Conservation (phyloP, 2,329 filamentous ascomycete genomes). For the Dissoconium aciculare region DNA sequence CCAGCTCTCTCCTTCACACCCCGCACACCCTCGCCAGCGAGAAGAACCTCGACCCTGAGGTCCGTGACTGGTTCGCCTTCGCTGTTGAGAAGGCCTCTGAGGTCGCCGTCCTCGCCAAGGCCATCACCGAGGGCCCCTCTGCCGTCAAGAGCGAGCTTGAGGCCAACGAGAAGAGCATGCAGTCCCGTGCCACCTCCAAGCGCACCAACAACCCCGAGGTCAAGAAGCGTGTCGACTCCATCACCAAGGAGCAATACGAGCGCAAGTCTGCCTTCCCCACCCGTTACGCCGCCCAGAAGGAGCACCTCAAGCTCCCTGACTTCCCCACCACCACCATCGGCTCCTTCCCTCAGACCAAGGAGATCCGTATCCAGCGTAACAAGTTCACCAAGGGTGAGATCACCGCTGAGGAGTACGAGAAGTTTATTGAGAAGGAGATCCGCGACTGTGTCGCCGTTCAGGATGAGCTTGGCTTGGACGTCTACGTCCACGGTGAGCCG, state of each 20-base stretch:
- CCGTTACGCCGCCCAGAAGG: constrained; percentile 78
- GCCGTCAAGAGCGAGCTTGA: constrained; percentile 77
- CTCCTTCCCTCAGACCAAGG: constrained; percentile 98
- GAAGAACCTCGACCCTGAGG: constrained; percentile 92
- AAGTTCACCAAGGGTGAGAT: constrained; percentile 99
- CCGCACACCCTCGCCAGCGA: constrained; percentile 95
- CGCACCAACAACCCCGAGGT: constrained; percentile 95
- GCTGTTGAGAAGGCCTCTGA: constrained; percentile 87
- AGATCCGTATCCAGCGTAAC: constrained; percentile 92
- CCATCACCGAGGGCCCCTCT: constrained; percentile 81
- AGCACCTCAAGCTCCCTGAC: constrained; percentile 79
- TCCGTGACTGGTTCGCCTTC: constrained; percentile 98
- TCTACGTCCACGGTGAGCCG: constrained; percentile 95
- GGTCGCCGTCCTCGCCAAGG: constrained; percentile 88
- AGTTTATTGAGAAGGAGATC: constrained; percentile 99
- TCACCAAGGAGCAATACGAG: constrained; percentile 74
- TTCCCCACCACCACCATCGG: constrained; percentile 99
- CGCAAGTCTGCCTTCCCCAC: constrained; percentile 77
- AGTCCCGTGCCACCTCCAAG: constrained; percentile 79
- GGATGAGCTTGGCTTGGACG: constrained; percentile 93
- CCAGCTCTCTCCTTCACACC: constrained; percentile 93
- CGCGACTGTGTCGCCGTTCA: constrained; percentile 88
- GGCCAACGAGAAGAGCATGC: constrained; percentile 88
- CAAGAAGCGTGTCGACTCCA: constrained; percentile 87
- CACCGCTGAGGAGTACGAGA: constrained; percentile 80